Evolutionary conservation across 2,329 filamentous ascomycete species (phyloP).

Genomic region (Colletotrichum shisoi): DNA sequence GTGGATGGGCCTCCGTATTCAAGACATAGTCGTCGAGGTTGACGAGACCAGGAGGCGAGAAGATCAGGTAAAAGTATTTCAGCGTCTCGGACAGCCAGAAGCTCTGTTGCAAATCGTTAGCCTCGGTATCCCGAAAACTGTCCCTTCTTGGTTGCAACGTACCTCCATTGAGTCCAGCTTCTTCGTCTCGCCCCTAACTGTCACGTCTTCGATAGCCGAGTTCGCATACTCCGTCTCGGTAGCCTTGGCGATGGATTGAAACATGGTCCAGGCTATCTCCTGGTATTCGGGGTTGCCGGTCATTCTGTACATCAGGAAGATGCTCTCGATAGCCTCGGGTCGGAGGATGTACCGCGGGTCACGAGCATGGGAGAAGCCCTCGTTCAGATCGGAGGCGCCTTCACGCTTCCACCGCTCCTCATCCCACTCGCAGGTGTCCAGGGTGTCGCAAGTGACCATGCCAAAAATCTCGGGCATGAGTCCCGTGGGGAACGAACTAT

Average conservation of each 20-base stretch:
- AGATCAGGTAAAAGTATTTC: conserved; percentile 79
- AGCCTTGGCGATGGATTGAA: conserved; percentile 54
- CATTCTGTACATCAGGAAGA: conserved; percentile 63
- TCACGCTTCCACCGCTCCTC: conserved; percentile 40
- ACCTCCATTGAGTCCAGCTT: conserved; percentile 54
- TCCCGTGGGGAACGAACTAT: conserved; percentile 56
- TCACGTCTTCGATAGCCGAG: conserved; percentile 60
- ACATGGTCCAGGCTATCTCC: conserved; percentile 64
- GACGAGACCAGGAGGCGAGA: conserved; percentile 68
- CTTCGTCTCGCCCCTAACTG: conserved; percentile 52
- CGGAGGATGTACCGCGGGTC: conserved; percentile 62
- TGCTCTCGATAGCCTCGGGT: conserved; percentile 61
- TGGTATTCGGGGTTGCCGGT: conserved; percentile 58
- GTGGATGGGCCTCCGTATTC: conserved; percentile 63
- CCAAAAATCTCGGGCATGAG: conserved; percentile 62
- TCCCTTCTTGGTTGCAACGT: conserved; percentile 35
- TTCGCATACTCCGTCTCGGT: conserved; percentile 59
- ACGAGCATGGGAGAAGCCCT: conserved; percentile 70
- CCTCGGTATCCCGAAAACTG: neutral
- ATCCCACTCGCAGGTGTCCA: conserved; percentile 59
- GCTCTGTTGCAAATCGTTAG: conserved; percentile 55
- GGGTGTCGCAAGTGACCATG: conserved; percentile 51
- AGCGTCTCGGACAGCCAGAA: conserved; percentile 79
- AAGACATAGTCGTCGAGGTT: conserved; percentile 73
- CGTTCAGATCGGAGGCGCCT: conserved; percentile 46